Conservation (phyloP, 2,329 filamentous ascomycete genomes). For the Fusarium lyarnte region DNA sequence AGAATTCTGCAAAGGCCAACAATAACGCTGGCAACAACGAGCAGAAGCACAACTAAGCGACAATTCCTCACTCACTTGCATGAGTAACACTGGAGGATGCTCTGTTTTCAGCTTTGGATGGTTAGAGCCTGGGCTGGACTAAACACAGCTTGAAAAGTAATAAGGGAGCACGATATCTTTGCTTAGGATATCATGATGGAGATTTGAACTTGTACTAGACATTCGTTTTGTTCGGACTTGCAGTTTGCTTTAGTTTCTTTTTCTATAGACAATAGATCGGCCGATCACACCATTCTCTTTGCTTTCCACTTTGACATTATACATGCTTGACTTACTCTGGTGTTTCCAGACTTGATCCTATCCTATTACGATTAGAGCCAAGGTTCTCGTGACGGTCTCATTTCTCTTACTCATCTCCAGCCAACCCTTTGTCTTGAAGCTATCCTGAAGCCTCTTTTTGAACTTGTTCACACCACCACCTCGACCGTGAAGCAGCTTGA, state of each 20-base stretch:
- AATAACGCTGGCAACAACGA: background rate
- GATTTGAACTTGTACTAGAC: background rate
- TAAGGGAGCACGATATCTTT: background rate
- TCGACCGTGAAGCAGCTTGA: no score
- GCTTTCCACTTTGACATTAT: fast-evolving
- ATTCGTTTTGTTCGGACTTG: background rate
- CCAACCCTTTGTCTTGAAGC: fast-evolving
- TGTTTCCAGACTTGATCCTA: no score
- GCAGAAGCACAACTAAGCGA: background rate
- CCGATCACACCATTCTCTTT: background rate
- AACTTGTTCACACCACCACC: fast-evolving
- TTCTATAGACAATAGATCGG: constrained; percentile 14
- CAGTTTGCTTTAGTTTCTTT: background rate
- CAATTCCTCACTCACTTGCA: background rate
- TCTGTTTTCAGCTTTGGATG: background rate
- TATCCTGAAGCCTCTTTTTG: fast-evolving
- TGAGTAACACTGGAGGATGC: background rate
- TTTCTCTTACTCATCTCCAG: background rate
- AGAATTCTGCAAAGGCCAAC: background rate
- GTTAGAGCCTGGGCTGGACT: no score
- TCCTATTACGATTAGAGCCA: background rate
- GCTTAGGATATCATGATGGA: background rate
- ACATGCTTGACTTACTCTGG: fast-evolving
- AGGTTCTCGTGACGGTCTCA: no score
- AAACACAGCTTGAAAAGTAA: background rate